Conservation (phyloP, 2,329 filamentous ascomycete species). For the Colletotrichum tofieldiae region DNA sequence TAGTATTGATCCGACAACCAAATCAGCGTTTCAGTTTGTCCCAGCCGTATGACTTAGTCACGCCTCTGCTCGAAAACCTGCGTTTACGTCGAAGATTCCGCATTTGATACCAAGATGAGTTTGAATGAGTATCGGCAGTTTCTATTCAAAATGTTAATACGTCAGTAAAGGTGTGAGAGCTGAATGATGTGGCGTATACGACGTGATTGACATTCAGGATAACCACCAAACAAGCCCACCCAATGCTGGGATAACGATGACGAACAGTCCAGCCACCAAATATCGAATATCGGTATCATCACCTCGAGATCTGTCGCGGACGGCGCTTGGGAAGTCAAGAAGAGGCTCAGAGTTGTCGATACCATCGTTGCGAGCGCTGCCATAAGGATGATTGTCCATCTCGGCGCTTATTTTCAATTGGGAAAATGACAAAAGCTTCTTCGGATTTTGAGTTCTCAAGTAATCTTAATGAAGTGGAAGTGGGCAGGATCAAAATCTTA, state of each 20-base stretch:
- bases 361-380: background rate
- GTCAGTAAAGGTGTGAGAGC: too few species aligned
- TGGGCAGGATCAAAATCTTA: too few species aligned
- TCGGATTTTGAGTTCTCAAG: background rate
- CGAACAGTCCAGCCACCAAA: background rate
- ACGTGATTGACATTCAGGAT: too few species aligned
- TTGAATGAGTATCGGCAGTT: background rate
- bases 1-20: background rate
- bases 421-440: background rate
- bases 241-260: too few species aligned
- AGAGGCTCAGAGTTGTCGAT: background rate
- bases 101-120: background rate
- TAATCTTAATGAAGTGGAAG: too few species aligned
- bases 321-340: background rate
- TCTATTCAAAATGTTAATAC: background rate
- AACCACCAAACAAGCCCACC: too few species aligned
- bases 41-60: background rate
- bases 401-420: background rate
- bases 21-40: background rate
- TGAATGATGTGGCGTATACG: too few species aligned
- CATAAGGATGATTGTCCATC: background rate
- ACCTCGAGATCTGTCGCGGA: background rate
- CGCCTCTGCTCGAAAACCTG: background rate
- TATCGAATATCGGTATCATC: background rate
- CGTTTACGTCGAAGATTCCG: background rate